Percentiles rank a stretch among this genome's conserved stretches.
phyloP scores from a whole-genome alignment of 371 early-diverging fungal genomes.

The Mucor saturninus region DNA sequence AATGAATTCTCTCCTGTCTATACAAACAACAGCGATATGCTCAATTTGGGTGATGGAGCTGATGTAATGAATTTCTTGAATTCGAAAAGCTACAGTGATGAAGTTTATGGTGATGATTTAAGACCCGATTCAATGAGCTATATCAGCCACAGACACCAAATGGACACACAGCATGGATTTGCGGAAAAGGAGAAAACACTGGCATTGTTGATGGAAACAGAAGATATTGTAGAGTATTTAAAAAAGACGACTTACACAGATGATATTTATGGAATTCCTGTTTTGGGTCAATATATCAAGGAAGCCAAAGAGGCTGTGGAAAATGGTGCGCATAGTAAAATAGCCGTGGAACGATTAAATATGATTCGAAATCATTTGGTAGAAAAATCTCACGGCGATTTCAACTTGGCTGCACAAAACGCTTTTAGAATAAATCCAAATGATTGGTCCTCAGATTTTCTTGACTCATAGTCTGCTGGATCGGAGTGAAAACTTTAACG shows the following conservation, averaged over 20 bases:
- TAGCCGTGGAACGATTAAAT: slow-evolving; percentile 33
- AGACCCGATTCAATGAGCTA: slow-evolving; percentile 30
- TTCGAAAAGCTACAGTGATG: slow-evolving; percentile 38
- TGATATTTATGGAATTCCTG: slow-evolving; percentile 46
- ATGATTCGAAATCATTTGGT: slow-evolving; percentile 53
- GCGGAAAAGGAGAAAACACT: slow-evolving; percentile 28
- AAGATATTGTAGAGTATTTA: slow-evolving; percentile 49
- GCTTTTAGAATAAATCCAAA: slow-evolving; percentile 25
- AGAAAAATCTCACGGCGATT: slow-evolving; percentile 29
- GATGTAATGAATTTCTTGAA: slow-evolving; percentile 37
- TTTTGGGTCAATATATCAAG: slow-evolving; percentile 33
- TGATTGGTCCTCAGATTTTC: slow-evolving; percentile 35
- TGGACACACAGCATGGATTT: slow-evolving; percentile 40
- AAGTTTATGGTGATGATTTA: slow-evolving; percentile 40
- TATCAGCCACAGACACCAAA: slow-evolving; percentile 35
- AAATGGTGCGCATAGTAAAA: slow-evolving; percentile 11
- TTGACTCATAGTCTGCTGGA: slow-evolving; percentile 20
- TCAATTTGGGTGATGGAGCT: slow-evolving; percentile 28
- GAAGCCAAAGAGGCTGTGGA: slow-evolving; percentile 41
- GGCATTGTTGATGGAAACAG: slow-evolving; percentile 28
- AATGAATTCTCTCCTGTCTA: not conserved
- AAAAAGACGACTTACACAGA: slow-evolving; percentile 36
- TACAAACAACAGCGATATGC: not conserved
- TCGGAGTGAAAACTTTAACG: not conserved
- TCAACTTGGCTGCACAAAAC: slow-evolving; percentile 32